These are phyloP conservation scores for Alnus rubra DNA, from an alignment of 306 rosid species.

Conservation along the genomic window DNA sequence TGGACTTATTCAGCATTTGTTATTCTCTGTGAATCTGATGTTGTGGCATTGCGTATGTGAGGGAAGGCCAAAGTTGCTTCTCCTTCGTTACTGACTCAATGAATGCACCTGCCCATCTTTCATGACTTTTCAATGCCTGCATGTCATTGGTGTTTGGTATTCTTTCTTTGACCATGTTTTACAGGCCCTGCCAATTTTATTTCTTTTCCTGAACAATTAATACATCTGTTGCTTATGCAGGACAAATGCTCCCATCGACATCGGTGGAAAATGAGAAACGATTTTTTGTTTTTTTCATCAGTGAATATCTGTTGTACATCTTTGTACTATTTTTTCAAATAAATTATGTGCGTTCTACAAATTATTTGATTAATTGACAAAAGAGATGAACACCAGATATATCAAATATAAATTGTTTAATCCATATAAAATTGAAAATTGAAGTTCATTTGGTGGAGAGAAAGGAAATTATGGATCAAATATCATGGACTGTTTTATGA, in stretches of 20 bases:
- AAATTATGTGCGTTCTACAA: too few species aligned
- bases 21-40: too few species aligned
- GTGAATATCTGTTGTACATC: too few species aligned
- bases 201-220: background rate
- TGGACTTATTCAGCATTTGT: slow-evolving; percentile 32
- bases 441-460: background rate
- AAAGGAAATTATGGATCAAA: background rate
- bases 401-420: too few species aligned
- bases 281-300: too few species aligned
- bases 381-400: too few species aligned
- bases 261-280: too few species aligned
- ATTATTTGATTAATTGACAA: too few species aligned
- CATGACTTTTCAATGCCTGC: slow-evolving; percentile 27
- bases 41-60: slow-evolving; percentile 28
- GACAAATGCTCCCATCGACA: too few species aligned
- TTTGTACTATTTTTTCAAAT: too few species aligned
- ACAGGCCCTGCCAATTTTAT: background rate
- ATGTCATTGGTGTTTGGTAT: slow-evolving; percentile 31
- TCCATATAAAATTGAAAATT: background rate
- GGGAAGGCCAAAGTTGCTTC: slow-evolving; percentile 31
- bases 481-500: too few species aligned
- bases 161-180: slow-evolving; percentile 25
- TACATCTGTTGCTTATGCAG: too few species aligned
- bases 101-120: slow-evolving; percentile 24
- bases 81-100: slow-evolving; percentile 29